These are phyloP conservation scores for Abortiporus biennis DNA, from an alignment of 1,284 basidiomycete species.

Conservation along the genomic window DNA sequence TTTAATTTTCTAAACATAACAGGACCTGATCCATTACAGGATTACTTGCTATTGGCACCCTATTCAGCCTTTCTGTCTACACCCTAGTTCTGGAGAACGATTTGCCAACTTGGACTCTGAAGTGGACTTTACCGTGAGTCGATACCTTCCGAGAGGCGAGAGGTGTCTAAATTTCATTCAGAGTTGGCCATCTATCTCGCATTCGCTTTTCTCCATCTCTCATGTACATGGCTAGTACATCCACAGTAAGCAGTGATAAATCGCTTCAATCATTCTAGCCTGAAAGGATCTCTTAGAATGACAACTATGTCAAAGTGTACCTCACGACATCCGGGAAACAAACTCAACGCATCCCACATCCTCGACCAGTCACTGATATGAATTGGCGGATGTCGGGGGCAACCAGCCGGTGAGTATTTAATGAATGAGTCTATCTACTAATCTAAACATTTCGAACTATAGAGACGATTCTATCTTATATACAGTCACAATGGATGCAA, in stretches of 20 bases:
- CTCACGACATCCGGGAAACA: conserved; percentile 66
- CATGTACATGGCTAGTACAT: conserved; percentile 64
- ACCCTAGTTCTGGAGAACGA: conserved; percentile 74
- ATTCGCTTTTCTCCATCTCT: conserved; percentile 68
- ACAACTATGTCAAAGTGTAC: conserved; percentile 55
- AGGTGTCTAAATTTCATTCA: neutral
- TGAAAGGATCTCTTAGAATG: conserved; percentile 35
- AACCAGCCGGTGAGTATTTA: conserved; percentile 55
- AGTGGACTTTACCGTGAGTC: conserved; percentile 62
- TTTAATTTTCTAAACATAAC: neutral
- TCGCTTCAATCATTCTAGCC: conserved; percentile 8
- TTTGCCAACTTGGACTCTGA: conserved; percentile 71
- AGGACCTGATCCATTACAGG: too few species aligned
- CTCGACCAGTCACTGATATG: conserved; percentile 56
- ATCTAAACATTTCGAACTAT: conserved; percentile 5
- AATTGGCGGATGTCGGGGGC: conserved; percentile 63
- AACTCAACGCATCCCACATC: conserved; percentile 62
- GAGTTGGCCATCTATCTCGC: conserved; percentile 30
- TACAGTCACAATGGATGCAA: conserved; percentile 70
- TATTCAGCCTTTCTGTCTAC: conserved; percentile 56
- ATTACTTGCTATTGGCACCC: conserved; percentile 61
- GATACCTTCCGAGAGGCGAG: neutral
- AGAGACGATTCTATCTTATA: conserved; percentile 76
- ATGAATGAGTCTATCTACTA: neutral
- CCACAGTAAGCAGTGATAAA: conserved; percentile 37